These are phyloP conservation scores for Chaetomium sp. DNA, from an alignment of 2,329 filamentous ascomycete genomes.

Conservation along the genomic window DNA sequence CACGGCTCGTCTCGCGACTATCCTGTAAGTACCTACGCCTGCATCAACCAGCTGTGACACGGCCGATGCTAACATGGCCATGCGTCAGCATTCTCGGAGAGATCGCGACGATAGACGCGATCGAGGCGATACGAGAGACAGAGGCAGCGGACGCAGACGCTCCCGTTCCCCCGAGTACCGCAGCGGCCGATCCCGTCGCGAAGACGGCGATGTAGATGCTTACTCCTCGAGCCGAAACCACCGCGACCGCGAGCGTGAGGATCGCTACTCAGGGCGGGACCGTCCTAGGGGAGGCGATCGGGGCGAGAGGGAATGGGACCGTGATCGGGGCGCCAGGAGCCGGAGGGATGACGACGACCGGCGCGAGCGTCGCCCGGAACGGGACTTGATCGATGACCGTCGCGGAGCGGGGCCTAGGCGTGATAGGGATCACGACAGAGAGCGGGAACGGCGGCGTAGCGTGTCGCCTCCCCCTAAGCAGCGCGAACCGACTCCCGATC, in stretches of 20 bases:
- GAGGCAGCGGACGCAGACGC: slow-evolving; percentile 64
- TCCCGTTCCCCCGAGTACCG: slow-evolving; percentile 77
- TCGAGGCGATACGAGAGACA: slow-evolving; percentile 39
- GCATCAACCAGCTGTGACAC: neutral
- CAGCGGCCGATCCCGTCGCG: slow-evolving; percentile 66
- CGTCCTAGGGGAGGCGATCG: slow-evolving; percentile 52
- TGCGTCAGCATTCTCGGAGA: slow-evolving; percentile 37
- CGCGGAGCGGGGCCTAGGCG: slow-evolving; percentile 46
- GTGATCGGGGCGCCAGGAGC: slow-evolving; percentile 60
- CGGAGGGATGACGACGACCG: slow-evolving; percentile 68
- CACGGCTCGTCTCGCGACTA: slow-evolving; percentile 58
- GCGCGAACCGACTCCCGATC: slow-evolving; percentile 91
- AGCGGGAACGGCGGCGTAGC: slow-evolving; percentile 70
- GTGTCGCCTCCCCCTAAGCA: slow-evolving; percentile 82
- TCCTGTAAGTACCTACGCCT: slow-evolving; percentile 46
- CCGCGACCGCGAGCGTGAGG: slow-evolving; percentile 89
- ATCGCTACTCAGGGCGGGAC: slow-evolving; percentile 77
- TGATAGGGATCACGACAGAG: slow-evolving; percentile 48
- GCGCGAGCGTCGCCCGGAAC: slow-evolving; percentile 51
- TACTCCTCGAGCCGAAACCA: slow-evolving; percentile 94
- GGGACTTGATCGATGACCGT: slow-evolving; percentile 57
- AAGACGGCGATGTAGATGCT: slow-evolving; percentile 72
- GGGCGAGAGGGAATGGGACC: slow-evolving; percentile 74
- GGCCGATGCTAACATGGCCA: slow-evolving; percentile 4
- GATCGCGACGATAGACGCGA: slow-evolving; percentile 42